Conservation (phyloP, 2,329 filamentous ascomycete species). For the Claviceps citrina region DNA sequence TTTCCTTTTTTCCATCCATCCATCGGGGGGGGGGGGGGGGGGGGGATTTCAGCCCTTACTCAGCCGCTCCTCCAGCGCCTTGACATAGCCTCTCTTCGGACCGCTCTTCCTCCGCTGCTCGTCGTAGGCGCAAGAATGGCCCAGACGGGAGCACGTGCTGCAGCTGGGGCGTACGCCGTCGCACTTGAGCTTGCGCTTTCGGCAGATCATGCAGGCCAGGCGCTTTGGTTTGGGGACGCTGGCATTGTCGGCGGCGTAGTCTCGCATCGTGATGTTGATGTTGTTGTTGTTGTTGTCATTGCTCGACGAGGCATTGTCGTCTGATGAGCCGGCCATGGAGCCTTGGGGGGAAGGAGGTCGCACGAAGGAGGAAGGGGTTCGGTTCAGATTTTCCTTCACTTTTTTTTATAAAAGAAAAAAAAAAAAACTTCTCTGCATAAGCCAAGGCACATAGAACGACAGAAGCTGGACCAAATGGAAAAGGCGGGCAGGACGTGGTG, state of each 20-base stretch:
- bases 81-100: conserved; percentile 87
- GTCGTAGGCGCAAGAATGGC: conserved; percentile 79
- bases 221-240: conserved; percentile 69
- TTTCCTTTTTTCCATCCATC: too few species aligned
- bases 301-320: conserved; percentile 20
- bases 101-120: conserved; percentile 89
- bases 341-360: background rate
- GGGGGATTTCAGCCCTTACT: conserved; percentile 39
- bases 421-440: too few species aligned
- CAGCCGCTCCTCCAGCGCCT: conserved; percentile 79
- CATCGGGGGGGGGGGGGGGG: too few species aligned
- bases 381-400: background rate
- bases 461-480: too few species aligned
- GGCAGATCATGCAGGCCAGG: conserved; percentile 85
- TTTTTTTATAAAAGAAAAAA: too few species aligned
- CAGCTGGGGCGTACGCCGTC: conserved; percentile 75
- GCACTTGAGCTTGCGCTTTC: conserved; percentile 82
- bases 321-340: conserved; percentile 25
- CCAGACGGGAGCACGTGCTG: conserved; percentile 73
- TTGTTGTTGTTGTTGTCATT: conserved; percentile 19
- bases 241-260: conserved; percentile 32
- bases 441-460: too few species aligned
- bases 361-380: too few species aligned
- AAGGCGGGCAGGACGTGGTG: too few species aligned
- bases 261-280: conserved; percentile 21